These are phyloP conservation scores for Mycena rebaudengoi DNA, from an alignment of 768 basidiomycete genomes.

Conservation along the genomic window DNA sequence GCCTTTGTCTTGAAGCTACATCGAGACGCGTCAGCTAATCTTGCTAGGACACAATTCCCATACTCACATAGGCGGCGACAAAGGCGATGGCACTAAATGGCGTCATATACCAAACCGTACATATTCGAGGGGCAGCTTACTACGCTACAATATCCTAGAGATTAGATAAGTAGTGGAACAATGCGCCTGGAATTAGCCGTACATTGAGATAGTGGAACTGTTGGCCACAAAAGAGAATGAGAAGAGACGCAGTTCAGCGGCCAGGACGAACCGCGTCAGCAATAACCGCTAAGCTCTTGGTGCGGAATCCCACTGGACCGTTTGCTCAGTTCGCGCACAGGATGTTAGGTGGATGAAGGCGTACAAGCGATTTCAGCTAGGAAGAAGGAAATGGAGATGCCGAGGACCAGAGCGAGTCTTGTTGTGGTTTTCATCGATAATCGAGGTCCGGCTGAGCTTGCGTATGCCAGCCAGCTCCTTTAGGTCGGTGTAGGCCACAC, in stretches of 20 bases:
- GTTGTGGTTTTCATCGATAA: conserved; percentile 59
- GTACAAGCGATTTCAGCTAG: conserved; percentile 55
- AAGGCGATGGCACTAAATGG: conserved; percentile 52
- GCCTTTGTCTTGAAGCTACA: conserved; percentile 53
- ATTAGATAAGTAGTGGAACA: neutral
- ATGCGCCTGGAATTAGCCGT: conserved; percentile 28
- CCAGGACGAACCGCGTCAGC: conserved; percentile 58
- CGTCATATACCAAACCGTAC: neutral
- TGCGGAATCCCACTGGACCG: conserved; percentile 58
- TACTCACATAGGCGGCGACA: conserved; percentile 53
- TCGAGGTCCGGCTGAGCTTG: no score
- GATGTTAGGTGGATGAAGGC: neutral
- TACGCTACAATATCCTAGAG: conserved; percentile 57
- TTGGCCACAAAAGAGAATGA: conserved; percentile 2
- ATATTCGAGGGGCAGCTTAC: conserved; percentile 31
- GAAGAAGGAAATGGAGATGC: conserved; percentile 57
- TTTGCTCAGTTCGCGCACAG: neutral
- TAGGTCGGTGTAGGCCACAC: no score
- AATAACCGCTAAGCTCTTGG: conserved; percentile 62
- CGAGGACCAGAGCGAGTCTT: conserved; percentile 54
- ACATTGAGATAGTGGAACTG: conserved; percentile 68
- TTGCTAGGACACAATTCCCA: neutral
- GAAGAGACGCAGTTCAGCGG: conserved; percentile 1
- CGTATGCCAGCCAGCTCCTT: neutral
- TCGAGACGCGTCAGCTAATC: neutral